A percentile compares a stretch with the other conserved stretches of the same genome.
Evolutionary conservation across 2,329 filamentous ascomycete species (phyloP).

Genomic region (Leptographium wingfieldii): DNA sequence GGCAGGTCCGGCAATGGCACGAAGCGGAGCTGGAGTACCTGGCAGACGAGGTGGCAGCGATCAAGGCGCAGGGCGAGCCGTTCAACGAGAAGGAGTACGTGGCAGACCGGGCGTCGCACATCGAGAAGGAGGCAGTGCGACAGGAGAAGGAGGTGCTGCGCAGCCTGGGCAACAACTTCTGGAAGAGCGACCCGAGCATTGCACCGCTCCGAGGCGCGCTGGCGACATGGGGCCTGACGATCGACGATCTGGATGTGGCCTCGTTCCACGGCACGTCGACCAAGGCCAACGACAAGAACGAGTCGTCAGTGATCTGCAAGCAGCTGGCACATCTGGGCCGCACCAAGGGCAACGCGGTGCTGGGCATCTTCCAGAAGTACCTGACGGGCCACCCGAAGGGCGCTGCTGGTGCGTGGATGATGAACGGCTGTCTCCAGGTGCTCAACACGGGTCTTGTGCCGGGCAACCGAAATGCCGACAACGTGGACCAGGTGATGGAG

Average conservation of each 20-base stretch:
- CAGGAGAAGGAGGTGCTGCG: slow-evolving; percentile 89
- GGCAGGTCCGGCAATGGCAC: slow-evolving; percentile 92
- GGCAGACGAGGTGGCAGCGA: slow-evolving; percentile 81
- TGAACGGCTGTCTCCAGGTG: slow-evolving; percentile 95
- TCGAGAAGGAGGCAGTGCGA: slow-evolving; percentile 74
- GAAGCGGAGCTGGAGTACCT: slow-evolving; percentile 89
- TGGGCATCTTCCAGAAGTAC: slow-evolving; percentile 99
- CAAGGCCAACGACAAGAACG: slow-evolving; percentile 98
- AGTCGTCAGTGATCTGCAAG: slow-evolving; percentile 93
- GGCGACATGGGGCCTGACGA: slow-evolving; percentile 94
- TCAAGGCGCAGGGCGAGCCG: slow-evolving; percentile 61
- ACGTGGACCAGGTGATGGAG: slow-evolving; percentile 92
- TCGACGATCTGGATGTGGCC: slow-evolving; percentile 87
- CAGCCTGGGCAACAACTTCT: slow-evolving; percentile 96
- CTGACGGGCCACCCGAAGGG: slow-evolving; percentile 98
- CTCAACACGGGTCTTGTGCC: slow-evolving; percentile 89
- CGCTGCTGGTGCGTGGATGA: slow-evolving; percentile 98
- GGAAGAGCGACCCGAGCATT: slow-evolving; percentile 89
- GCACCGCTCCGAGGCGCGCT: slow-evolving; percentile 91
- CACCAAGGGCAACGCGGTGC: slow-evolving; percentile 87
- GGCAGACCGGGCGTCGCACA: slow-evolving; percentile 71
- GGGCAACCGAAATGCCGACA: slow-evolving; percentile 96
- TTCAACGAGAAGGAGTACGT: slow-evolving; percentile 80
- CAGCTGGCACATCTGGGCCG: slow-evolving; percentile 91
- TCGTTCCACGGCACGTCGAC: slow-evolving; percentile 99